Percentiles rank a stretch among this genome's conserved stretches.
Conservation (phyloP, 2,329 filamentous ascomycete species). For the Thielaviopsis euricoi region DNA sequence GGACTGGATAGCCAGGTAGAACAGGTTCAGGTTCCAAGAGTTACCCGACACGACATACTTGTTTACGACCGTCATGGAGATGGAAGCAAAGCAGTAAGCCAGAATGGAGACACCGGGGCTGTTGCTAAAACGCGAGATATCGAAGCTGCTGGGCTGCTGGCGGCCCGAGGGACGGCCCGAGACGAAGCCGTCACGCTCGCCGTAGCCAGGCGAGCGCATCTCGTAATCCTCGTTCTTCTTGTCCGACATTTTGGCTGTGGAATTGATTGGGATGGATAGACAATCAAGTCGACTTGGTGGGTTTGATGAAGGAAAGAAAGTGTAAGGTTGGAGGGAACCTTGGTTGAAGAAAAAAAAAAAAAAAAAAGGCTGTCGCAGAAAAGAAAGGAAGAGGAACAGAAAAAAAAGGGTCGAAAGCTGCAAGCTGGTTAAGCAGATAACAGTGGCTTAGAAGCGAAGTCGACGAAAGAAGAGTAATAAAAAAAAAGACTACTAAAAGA, state of each 20-base stretch:
- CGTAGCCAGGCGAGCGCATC: conserved; percentile 46
- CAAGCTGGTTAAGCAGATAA: not conserved
- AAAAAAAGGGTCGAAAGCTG: not conserved
- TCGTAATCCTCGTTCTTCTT: conserved; percentile 76
- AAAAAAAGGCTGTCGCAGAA: not conserved
- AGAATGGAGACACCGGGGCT: conserved; percentile 68
- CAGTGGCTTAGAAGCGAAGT: not conserved
- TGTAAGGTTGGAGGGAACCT: not conserved
- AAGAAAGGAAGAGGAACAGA: not conserved
- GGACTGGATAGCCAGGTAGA: conserved; percentile 82
- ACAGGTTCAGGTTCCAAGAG: conserved; percentile 91
- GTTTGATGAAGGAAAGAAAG: not conserved
- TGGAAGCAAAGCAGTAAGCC: conserved; percentile 88
- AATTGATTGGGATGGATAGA: not conserved
- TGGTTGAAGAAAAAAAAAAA: not conserved
- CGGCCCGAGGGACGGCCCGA: conserved; percentile 18
- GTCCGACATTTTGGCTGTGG: conserved; percentile 47
- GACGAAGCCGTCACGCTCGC: conserved; percentile 36
- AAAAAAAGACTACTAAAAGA: not conserved
- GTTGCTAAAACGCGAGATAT: conserved; percentile 43
- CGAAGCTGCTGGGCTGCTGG: conserved; percentile 14
- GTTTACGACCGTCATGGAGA: conserved; percentile 99
- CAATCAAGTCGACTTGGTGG: not conserved
- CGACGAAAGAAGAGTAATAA: not conserved
- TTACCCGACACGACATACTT: conserved; percentile 91